Evolutionary conservation across 495 filamentous ascomycete species (phyloP), one percentile per base, ranked within the genome.

Genomic region (Clavariopsis aquatica): DNA sequence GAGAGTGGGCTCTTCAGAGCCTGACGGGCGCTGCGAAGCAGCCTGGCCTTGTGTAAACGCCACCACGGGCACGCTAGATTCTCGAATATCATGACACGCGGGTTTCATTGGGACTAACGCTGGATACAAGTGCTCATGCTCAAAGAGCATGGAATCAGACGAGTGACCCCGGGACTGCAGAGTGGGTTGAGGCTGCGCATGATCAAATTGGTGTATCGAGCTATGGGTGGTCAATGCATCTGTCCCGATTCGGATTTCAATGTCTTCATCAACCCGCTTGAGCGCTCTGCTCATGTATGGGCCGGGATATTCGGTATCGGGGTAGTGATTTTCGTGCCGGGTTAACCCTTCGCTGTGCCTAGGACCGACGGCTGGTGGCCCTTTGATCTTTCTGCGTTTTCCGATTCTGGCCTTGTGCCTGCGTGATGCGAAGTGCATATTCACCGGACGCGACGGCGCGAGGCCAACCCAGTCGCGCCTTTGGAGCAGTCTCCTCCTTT

Each of bases 61-160:
- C 20, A 7, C 47, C 47, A 49, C 19, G 47, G 7, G 24, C 12
- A 15, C 47, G 24, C 9, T n/a, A 15, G 24, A 15, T 10, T 22
- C 6, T 24, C 5, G 47, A 49, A 7, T 49, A 49, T 7, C 20
- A 27, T 23, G 15, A 4, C 20, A 24, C n/a, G 19, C 26, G 19
- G 47, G 9, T 24, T 27, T 19, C 24, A 27, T 27, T 27, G 47
- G 24, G 5, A 10, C 24, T 49, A 15, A 15, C 19, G 57, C 31
- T 20, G 47, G 1, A 12, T 38, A 22, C 46, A 41, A 9, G 45
- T 24, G 13, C 49, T 56, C 57, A 34, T 54, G 47, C 22, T 69
- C 73, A 60, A 77, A 62, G 4, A 77, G 63, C 73, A 77, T 75
- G 7, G 70, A 60, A 56, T 77, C 73, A 43, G 62, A 52, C 52